Evolutionary conservation across 306 rosid species (phyloP).

Genomic region (Trifolium pratense): DNA sequence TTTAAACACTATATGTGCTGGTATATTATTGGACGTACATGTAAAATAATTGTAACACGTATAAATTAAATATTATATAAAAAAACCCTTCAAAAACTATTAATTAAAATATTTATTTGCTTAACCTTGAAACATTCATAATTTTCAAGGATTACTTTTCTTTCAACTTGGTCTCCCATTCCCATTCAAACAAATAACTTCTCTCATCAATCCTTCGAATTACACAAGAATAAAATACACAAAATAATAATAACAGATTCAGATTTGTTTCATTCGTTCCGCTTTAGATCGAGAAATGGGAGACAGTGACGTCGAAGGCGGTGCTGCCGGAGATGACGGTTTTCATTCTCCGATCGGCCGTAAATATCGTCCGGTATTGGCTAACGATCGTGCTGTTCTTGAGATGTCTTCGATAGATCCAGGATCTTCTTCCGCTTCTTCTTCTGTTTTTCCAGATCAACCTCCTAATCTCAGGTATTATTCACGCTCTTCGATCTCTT

Average conservation of each 20-base stretch:
- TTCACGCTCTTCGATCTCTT: constrained; percentile 1
- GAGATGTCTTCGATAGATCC: constrained; percentile 96
- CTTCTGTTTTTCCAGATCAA: constrained; percentile 53
- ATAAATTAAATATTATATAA: no score
- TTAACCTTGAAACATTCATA: constrained; percentile 21
- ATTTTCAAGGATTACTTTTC: constrained; percentile 10
- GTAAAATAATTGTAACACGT: no score
- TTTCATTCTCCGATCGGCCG: constrained; percentile 65
- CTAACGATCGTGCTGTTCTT: constrained; percentile 93
- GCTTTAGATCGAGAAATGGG: constrained; percentile 56
- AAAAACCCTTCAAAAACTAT: no score
- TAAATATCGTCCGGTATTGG: constrained; percentile 89
- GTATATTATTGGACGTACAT: no score
- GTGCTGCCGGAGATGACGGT: constrained; percentile 66
- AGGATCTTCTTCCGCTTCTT: constrained; percentile 71
- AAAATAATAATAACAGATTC: background rate
- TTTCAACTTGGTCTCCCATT: background rate
- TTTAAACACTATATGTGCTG: no score
- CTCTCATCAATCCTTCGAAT: background rate
- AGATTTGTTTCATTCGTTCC: constrained; percentile 35
- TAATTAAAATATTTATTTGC: background rate
- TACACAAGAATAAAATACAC: background rate
- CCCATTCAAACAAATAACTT: constrained; percentile 47
- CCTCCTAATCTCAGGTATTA: constrained; percentile 74
- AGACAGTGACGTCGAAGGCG: constrained; percentile 81